These are phyloP conservation scores for Lippia alba DNA, from an alignment of 305 asterid genomes.

Conservation along the genomic window DNA sequence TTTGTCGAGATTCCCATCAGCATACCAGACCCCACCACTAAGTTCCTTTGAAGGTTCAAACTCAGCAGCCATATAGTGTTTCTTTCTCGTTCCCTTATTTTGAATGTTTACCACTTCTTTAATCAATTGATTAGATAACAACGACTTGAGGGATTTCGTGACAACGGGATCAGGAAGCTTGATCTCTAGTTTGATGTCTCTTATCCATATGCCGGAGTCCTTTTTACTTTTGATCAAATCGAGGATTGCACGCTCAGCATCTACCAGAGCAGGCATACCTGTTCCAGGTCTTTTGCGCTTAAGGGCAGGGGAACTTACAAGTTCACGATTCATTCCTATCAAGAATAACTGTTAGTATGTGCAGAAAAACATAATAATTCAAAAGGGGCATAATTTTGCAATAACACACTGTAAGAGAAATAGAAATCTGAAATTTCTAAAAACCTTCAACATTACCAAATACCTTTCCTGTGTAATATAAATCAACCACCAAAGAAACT, in stretches of 20 bases:
- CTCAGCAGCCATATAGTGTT: conserved; percentile 60
- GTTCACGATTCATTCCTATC: conserved; percentile 10
- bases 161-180: conserved; percentile 43
- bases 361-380: neutral
- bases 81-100: conserved; percentile 46
- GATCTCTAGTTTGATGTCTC: conserved; percentile 50
- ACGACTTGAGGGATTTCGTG: conserved; percentile 48
- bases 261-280: conserved; percentile 35
- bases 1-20: conserved; percentile 55
- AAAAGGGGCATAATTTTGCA: neutral
- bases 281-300: conserved; percentile 58
- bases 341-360: neutral
- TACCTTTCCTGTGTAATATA: too few relatives aligned
- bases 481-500: too few relatives aligned
- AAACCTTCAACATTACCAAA: too few relatives aligned
- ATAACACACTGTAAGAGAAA: neutral
- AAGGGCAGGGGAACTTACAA: conserved; percentile 6
- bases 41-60: conserved; percentile 68
- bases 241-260: conserved; percentile 54
- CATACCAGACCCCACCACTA: conserved; percentile 60
- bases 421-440: neutral
- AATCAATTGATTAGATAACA: conserved; percentile 43
- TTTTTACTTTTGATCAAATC: conserved; percentile 45
- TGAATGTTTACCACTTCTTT: conserved; percentile 63
- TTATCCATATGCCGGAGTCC: conserved; percentile 50